phyloP scores from a whole-genome alignment of 148 eudicot species.

The Chenopodium berlandieri region DNA sequence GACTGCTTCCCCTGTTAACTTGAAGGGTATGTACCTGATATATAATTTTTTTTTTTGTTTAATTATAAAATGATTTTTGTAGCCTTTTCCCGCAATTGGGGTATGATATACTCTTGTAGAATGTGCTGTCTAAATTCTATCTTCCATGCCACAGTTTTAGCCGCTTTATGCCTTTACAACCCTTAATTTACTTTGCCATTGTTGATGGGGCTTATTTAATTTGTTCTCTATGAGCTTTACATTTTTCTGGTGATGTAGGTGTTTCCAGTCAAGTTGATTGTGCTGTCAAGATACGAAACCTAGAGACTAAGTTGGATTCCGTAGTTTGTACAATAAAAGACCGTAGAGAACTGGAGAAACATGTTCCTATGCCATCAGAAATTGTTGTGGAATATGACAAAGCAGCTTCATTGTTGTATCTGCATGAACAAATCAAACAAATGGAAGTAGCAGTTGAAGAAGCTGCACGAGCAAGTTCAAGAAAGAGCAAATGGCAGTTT shows the following conservation, averaged over 20 bases:
- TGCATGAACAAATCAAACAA: slow-evolving; percentile 91
- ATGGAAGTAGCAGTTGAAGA: slow-evolving; percentile 87
- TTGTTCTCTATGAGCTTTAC: no score
- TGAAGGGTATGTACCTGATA: slow-evolving; percentile 61
- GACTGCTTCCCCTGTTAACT: slow-evolving; percentile 99
- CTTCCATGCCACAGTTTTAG: neutral
- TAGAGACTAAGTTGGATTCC: slow-evolving; percentile 90
- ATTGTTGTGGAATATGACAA: slow-evolving; percentile 89
- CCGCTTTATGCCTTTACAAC: neutral
- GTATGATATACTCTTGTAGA: neutral
- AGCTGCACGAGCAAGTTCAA: slow-evolving; percentile 86
- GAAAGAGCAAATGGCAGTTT: slow-evolving; percentile 97
- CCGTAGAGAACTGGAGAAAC: slow-evolving; percentile 92
- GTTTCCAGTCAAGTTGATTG: slow-evolving; percentile 98
- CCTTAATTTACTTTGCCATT: neutral
- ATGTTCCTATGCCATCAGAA: slow-evolving; percentile 97
- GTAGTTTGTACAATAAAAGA: slow-evolving; percentile 98
- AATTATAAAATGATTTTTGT: no score
- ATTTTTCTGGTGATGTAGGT: slow-evolving; percentile 44
- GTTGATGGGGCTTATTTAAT: no score
- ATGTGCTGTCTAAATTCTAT: neutral
- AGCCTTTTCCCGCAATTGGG: no score
- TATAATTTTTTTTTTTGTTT: neutral
- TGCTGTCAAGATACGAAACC: slow-evolving; percentile 92
- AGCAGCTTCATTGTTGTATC: slow-evolving; percentile 84